These are phyloP conservation scores for Ogataea hybrid DNA, from an alignment of 1,139 yeast species.

Conservation along the genomic window DNA sequence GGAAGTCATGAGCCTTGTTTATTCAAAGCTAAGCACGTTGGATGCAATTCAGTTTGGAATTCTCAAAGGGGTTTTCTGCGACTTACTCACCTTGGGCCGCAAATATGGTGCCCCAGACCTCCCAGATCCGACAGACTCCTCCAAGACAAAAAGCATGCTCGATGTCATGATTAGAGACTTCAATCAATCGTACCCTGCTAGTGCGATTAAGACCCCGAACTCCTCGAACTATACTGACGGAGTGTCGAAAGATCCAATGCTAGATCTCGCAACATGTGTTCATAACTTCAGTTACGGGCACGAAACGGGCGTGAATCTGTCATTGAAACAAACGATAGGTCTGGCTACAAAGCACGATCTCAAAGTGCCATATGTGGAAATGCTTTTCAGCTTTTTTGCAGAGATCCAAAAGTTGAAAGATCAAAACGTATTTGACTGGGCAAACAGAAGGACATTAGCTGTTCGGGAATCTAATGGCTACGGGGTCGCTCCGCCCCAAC, in stretches of 20 bases:
- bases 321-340: slow-evolving; percentile 21
- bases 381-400: slow-evolving; percentile 21
- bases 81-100: slow-evolving; percentile 23
- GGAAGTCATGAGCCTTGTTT: slow-evolving; percentile 22
- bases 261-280: slow-evolving; percentile 17
- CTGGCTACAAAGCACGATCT: slow-evolving; percentile 15
- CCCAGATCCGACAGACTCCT: slow-evolving; percentile 20
- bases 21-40: slow-evolving; percentile 16
- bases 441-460: slow-evolving; percentile 7
- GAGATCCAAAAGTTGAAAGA: slow-evolving; percentile 19
- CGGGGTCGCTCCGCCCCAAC: slow-evolving; percentile 1
- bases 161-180: slow-evolving; percentile 20
- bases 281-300: slow-evolving; percentile 22
- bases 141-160: slow-evolving; percentile 14
- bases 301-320: slow-evolving; percentile 17
- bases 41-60: slow-evolving; percentile 11
- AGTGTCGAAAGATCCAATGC: slow-evolving; percentile 4
- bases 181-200: slow-evolving; percentile 21
- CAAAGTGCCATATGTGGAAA: slow-evolving; percentile 23
- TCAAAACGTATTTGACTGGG: slow-evolving; percentile 23
- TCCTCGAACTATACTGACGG: slow-evolving; percentile 6
- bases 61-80: slow-evolving; percentile 22
- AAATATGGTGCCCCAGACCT: slow-evolving; percentile 24
- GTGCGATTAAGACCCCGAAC: slow-evolving; percentile 13
- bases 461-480: neutral